phyloP scores from a whole-genome alignment of 2,329 filamentous ascomycete genomes.

The Dactylellina drechsleri region DNA sequence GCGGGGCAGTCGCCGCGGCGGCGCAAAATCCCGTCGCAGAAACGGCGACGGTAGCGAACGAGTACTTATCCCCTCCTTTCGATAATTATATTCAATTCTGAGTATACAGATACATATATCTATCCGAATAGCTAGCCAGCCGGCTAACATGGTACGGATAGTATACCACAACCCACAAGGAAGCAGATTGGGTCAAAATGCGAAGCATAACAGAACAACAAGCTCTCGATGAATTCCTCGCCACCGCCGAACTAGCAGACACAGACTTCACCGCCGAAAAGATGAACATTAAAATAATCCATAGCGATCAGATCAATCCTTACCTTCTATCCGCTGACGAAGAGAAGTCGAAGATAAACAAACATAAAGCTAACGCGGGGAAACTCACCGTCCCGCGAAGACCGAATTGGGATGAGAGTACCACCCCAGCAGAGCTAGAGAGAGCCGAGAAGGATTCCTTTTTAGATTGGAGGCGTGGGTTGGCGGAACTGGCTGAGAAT shows the following conservation, averaged over 20 bases:
- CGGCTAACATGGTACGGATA: slow-evolving; percentile 60
- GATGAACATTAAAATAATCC: slow-evolving; percentile 98
- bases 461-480: slow-evolving; percentile 84
- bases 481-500: slow-evolving; percentile 92
- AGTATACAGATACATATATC: not conserved
- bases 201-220: slow-evolving; percentile 97
- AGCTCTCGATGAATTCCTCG: slow-evolving; percentile 94
- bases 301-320: slow-evolving; percentile 94
- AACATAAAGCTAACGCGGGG: slow-evolving; percentile 81
- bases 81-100: not conserved
- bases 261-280: slow-evolving; percentile 98
- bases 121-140: slow-evolving; percentile 56
- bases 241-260: slow-evolving; percentile 93
- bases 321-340: slow-evolving; percentile 87
- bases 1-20: slow-evolving; percentile 34
- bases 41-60: slow-evolving; percentile 54
- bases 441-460: slow-evolving; percentile 80
- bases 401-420: slow-evolving; percentile 86
- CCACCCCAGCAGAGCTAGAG: slow-evolving; percentile 85
- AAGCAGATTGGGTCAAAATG: slow-evolving; percentile 99
- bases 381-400: slow-evolving; percentile 88
- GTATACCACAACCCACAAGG: slow-evolving; percentile 90
- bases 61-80: slow-evolving; percentile 22
- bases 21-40: slow-evolving; percentile 52
- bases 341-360: slow-evolving; percentile 79